Percentiles rank a stretch among this genome's conserved stretches.
Evolutionary conservation across 305 asterid species (phyloP).

Genomic region (Fraxinus floribunda): DNA sequence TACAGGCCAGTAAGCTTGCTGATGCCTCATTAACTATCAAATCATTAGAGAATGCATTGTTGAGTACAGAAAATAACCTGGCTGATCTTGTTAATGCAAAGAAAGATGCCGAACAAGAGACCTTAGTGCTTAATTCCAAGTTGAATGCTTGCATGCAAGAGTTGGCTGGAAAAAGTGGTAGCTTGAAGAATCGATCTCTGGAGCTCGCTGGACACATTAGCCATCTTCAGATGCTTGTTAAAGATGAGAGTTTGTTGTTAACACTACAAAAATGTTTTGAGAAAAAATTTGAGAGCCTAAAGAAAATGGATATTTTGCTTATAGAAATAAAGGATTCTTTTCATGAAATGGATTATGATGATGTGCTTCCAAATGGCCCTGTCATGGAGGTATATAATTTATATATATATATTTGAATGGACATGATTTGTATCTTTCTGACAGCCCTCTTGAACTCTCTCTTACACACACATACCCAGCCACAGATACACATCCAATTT

Average conservation of each 20-base stretch:
- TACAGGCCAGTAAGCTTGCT: conserved; percentile 54
- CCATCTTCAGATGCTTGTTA: conserved; percentile 50
- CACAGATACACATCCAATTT: background rate
- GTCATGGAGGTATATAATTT: conserved; percentile 34
- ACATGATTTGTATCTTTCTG: background rate
- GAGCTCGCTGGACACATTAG: conserved; percentile 60
- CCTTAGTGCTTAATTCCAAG: conserved; percentile 50
- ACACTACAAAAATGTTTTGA: conserved; percentile 29
- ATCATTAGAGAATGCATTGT: conserved; percentile 63
- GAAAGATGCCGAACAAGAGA: conserved; percentile 53
- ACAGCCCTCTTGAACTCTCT: background rate
- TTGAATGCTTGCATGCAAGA: conserved; percentile 72
- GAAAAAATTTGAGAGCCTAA: conserved; percentile 36
- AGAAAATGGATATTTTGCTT: conserved; percentile 38
- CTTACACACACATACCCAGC: background rate
- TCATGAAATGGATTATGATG: conserved; percentile 26
- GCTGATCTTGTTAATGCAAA: conserved; percentile 57
- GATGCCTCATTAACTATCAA: conserved; percentile 61
- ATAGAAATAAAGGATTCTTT: conserved; percentile 32
- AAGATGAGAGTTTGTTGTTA: conserved; percentile 33
- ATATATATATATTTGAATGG: background rate
- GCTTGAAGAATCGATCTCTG: conserved; percentile 42
- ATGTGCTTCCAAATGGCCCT: conserved; percentile 28
- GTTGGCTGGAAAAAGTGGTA: conserved; percentile 63
- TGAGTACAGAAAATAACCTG: conserved; percentile 44